Conservation (phyloP, 108 stramenopile genomes). For the Licmophora abbreviata region DNA sequence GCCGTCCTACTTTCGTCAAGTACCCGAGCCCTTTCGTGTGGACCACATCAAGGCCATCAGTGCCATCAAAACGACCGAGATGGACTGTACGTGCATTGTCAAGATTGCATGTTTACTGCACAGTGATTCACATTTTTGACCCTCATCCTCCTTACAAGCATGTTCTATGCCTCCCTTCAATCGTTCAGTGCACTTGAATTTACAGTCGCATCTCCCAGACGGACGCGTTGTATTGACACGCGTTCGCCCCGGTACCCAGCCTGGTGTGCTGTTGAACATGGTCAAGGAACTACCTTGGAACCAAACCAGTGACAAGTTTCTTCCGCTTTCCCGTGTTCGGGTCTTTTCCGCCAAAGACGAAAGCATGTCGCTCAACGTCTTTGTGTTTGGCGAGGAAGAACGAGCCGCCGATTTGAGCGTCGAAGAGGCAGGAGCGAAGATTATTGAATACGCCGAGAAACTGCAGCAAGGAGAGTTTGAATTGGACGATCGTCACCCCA, state of each 20-base stretch:
- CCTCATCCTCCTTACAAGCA: too few species aligned
- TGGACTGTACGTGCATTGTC: constrained; percentile 10
- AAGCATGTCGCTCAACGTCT: constrained; percentile 85
- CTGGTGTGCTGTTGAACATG: constrained; percentile 71
- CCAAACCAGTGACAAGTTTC: constrained; percentile 26
- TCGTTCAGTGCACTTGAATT: constrained; percentile 72
- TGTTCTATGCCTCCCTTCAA: too few species aligned
- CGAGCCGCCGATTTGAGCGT: constrained; percentile 1
- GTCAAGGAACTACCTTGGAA: constrained; percentile 66
- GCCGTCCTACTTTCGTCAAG: constrained; percentile 82
- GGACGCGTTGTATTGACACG: constrained; percentile 70
- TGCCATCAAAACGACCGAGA: constrained; percentile 73
- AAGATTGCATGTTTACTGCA: constrained; percentile 9
- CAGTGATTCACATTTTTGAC: constrained; percentile 31
- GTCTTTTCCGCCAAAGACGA: constrained; percentile 86
- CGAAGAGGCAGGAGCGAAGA: constrained; percentile 34
- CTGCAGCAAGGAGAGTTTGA: constrained; percentile 30
- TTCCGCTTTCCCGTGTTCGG: constrained; percentile 66
- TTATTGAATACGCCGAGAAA: constrained; percentile 57
- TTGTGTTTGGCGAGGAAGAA: constrained; percentile 74
- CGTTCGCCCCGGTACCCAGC: constrained; percentile 78
- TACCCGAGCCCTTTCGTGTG: constrained; percentile 81
- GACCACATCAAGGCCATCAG: constrained; percentile 96
- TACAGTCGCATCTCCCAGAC: constrained; percentile 56
- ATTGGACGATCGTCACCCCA: background rate